A percentile compares a stretch with the other conserved stretches of the same genome.
These are phyloP conservation scores for Blastocystis sp. DNA, from an alignment of 352 stramenopile genomes.

Conservation along the genomic window DNA sequence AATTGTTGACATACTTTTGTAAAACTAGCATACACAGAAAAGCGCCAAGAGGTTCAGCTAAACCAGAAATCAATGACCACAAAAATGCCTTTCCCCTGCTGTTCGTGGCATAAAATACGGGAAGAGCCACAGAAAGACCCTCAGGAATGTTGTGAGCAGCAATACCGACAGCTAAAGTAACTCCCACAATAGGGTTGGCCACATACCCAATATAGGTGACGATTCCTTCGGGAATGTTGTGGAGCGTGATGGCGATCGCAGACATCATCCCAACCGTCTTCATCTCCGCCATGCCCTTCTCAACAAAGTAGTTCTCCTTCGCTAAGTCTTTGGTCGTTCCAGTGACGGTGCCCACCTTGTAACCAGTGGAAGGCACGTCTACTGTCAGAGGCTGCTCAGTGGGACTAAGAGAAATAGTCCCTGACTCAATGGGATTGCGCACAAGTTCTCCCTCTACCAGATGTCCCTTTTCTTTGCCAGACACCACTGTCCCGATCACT, in stretches of 20 bases:
- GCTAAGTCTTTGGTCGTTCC: conserved; percentile 23
- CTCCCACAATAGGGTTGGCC: conserved; percentile 78
- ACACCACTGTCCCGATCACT: not conserved
- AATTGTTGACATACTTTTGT: conserved; percentile 71
- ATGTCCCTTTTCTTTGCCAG: not conserved
- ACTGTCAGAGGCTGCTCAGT: not conserved
- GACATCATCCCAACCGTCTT: conserved; percentile 80
- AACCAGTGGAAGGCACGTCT: not conserved
- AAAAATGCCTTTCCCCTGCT: conserved; percentile 85
- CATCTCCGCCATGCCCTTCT: conserved; percentile 65
- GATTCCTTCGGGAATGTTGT: conserved; percentile 89
- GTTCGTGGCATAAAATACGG: conserved; percentile 90
- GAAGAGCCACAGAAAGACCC: conserved; percentile 84
- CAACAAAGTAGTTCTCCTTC: not conserved
- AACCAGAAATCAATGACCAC: conserved; percentile 78
- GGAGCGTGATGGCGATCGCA: conserved; percentile 81
- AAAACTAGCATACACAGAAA: conserved; percentile 78
- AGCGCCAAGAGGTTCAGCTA: conserved; percentile 82
- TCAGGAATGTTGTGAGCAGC: conserved; percentile 93
- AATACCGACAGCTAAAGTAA: conserved; percentile 84
- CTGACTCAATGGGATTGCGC: not conserved
- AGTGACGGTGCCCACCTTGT: conserved; percentile 17
- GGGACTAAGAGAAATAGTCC: not conserved
- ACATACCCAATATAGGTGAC: conserved; percentile 84
- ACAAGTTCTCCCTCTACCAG: not conserved